phyloP scores from a whole-genome alignment of 495 filamentous ascomycete species.

The Echria macrotheca region DNA sequence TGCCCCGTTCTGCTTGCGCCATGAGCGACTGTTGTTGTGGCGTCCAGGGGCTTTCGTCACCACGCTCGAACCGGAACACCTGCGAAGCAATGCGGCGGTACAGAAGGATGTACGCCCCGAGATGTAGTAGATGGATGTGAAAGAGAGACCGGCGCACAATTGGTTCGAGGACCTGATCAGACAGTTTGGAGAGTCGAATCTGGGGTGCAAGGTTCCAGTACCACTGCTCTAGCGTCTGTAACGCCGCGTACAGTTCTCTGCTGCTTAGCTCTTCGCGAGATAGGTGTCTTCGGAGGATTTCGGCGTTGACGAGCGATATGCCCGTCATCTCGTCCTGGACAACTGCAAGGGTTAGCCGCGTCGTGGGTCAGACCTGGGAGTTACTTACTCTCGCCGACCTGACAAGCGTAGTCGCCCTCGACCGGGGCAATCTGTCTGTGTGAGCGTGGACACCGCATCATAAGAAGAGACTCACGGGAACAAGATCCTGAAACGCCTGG shows the following conservation, averaged over 20 bases:
- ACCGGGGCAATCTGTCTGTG: conserved; percentile 13
- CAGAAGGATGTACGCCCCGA: conserved; percentile 29
- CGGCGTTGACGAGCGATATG: conserved; percentile 25
- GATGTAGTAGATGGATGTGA: conserved; percentile 29
- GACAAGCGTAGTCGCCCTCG: conserved; percentile 14
- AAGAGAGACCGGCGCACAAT: conserved; percentile 24
- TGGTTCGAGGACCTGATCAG: conserved; percentile 3
- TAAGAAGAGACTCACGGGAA: conserved; percentile 12
- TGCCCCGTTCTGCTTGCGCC: conserved; percentile 13
- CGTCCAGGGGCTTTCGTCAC: background rate
- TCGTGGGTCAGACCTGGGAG: background rate
- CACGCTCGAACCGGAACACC: conserved; percentile 7
- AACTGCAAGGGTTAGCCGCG: conserved; percentile 4
- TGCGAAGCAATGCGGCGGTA: conserved; percentile 28
- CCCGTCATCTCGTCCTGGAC: conserved; percentile 30
- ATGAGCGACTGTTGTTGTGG: conserved; percentile 3
- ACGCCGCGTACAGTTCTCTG: conserved; percentile 16
- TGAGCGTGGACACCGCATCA: background rate
- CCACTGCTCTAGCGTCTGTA: conserved; percentile 22
- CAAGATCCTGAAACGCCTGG: conserved; percentile 16
- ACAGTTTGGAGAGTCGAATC: conserved; percentile 13
- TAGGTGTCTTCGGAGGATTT: conserved; percentile 26
- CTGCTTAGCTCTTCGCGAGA: conserved; percentile 19
- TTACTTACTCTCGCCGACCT: conserved; percentile 19
- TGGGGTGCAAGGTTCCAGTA: conserved; percentile 16